Evolutionary conservation across 345 rosid genomes (phyloP).

Genomic region (Arabis alpina): DNA sequence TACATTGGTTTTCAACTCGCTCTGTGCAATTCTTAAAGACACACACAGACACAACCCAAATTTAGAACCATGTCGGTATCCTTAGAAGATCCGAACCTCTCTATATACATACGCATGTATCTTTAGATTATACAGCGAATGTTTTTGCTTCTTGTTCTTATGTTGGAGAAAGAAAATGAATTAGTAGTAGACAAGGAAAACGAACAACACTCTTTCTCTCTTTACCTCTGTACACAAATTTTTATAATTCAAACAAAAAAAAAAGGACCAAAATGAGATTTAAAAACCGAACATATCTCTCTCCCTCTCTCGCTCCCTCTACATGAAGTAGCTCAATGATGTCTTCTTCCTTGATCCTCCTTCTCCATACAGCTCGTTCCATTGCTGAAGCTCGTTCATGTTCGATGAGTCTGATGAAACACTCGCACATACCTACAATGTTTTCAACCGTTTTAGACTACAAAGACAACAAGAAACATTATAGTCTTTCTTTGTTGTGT

Average conservation of each 20-base stretch:
- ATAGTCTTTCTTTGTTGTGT: no score
- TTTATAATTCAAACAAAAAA: conserved; percentile 27
- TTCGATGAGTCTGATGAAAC: no score
- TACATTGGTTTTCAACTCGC: no score
- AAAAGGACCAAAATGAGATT: conserved; percentile 35
- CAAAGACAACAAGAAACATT: no score
- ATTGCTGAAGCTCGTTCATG: conserved; percentile 89
- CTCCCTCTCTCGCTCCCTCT: conserved; percentile 45
- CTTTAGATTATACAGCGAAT: conserved; percentile 44
- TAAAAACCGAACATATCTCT: conserved; percentile 24
- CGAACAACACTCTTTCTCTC: conserved; percentile 31
- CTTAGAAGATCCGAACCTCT: conserved; percentile 31
- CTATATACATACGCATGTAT: conserved; percentile 33
- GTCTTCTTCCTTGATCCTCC: conserved; percentile 95
- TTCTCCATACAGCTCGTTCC: conserved; percentile 98
- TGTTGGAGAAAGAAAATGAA: conserved; percentile 41
- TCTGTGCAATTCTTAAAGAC: no score
- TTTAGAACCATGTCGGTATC: background rate
- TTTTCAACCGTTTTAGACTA: no score
- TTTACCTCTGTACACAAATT: conserved; percentile 39
- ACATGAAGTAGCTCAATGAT: conserved; percentile 96
- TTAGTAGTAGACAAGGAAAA: conserved; percentile 30
- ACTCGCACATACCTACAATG: no score
- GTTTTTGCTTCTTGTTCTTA: conserved; percentile 23
- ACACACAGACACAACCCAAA: no score